Base-by-base conservation (phyloP, 768 basidiomycete species). In the Tylopilus balloui region DNA sequence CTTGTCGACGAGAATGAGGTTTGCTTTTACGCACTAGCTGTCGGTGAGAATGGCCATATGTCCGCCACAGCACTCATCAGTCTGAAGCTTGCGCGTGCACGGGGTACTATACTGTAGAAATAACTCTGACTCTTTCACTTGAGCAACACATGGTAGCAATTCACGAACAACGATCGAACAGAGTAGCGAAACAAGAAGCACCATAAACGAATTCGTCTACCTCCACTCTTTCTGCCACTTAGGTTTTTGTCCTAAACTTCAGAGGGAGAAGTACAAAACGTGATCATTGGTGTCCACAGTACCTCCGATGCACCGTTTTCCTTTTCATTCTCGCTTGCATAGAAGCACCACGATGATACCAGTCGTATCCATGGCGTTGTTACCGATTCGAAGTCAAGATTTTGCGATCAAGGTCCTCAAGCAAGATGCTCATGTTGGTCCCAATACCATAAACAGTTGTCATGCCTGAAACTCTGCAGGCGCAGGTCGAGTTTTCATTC, bases 211-310 rank as follows among this genome's bases (percentile, higher is more conserved):
- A 34, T n/a, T n/a, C 1, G n/a, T 34, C 34, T 3, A 15, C 34
- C n/a, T 4, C 10, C 34, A 8, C 15, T 15, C 32, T 6, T 32
- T 32, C 32, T 32, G n/a, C 6, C 11, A 17, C n/a, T 19, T 27
- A 15, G 20, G 21, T 25, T 21, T 11, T 35, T 11, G 2, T 13
- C 25, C 10, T 47, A 51, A 32, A 51, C 48, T 31, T 48, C n/a
- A 37, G 38, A 47, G 19, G 50, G 4, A 20, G 57, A 34, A 47
- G 76, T 75, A 53, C 76, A 78, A 60, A 77, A 76, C 1, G 70
- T 76, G 45, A 78, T 38, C n/a, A n/a, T n/a, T n/a, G 3, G 73
- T 77, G 53, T 74, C 79, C 51, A 69, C 71, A 1, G 78, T n/a
- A n/a, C n/a, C n/a, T n/a, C n/a, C n/a, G n/a, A n/a, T n/a, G n/a